Percentiles rank a stretch among this genome's conserved stretches.
These are phyloP conservation scores for Russula olivacea DNA, from an alignment of 768 basidiomycete species.

Conservation along the genomic window DNA sequence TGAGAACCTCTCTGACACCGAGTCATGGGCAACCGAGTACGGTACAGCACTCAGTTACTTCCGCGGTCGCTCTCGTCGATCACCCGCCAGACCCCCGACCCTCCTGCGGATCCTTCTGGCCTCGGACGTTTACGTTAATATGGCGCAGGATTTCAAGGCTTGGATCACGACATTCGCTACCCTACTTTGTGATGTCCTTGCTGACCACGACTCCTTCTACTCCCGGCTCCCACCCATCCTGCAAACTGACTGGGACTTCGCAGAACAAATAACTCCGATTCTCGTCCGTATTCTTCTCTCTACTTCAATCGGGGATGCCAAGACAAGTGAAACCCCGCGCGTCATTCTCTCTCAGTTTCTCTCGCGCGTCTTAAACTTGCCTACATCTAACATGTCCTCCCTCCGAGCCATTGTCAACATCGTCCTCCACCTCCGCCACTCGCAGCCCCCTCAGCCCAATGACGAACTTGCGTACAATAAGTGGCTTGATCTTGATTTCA, in stretches of 20 bases:
- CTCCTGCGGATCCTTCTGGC: conserved; percentile 38
- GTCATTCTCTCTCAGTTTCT: conserved; percentile 49
- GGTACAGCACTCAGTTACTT: conserved; percentile 28
- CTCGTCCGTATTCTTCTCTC: conserved; percentile 64
- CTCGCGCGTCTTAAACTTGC: conserved; percentile 42
- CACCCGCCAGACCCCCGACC: conserved; percentile 28
- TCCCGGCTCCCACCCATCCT: conserved; percentile 60
- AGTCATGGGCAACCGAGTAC: conserved; percentile 22
- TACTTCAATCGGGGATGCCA: conserved; percentile 21
- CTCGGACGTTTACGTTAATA: conserved; percentile 34
- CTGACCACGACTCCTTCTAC: conserved; percentile 54
- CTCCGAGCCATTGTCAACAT: conserved; percentile 62
- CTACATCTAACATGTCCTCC: conserved; percentile 37
- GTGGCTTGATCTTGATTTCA: conserved; percentile 78
- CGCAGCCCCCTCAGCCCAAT: conserved; percentile 36
- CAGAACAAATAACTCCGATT: conserved; percentile 63
- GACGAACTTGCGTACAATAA: conserved; percentile 54
- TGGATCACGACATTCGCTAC: conserved; percentile 62
- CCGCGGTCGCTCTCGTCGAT: conserved; percentile 25
- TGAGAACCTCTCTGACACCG: conserved; percentile 14
- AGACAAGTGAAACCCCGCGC: conserved; percentile 29
- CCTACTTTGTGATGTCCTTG: conserved; percentile 54
- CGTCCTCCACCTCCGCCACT: conserved; percentile 75
- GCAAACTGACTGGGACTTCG: conserved; percentile 47
- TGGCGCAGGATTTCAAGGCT: conserved; percentile 44